phyloP scores from a whole-genome alignment of 768 basidiomycete genomes.

The Leccinum disarticulatum region DNA sequence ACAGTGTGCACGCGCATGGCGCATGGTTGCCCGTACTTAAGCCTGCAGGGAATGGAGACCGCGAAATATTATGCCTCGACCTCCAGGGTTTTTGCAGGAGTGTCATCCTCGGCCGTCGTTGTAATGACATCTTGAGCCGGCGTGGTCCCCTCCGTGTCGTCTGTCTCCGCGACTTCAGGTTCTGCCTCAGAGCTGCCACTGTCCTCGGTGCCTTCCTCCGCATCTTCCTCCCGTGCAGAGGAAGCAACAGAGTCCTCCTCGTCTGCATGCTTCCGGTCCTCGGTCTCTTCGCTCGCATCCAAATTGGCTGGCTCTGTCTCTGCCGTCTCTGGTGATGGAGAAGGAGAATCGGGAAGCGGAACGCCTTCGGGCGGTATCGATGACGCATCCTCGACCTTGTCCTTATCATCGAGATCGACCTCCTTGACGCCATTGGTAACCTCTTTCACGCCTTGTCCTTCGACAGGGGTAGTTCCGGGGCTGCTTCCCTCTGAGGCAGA shows the following conservation, averaged over 20 bases:
- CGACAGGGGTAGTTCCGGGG: constrained; percentile 24
- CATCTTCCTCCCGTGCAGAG: constrained; percentile 12
- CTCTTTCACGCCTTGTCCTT: constrained; percentile 58
- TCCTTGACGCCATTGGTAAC: constrained; percentile 70
- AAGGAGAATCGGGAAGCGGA: constrained; percentile 41
- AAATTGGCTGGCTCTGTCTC: neutral
- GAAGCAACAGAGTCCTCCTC: constrained; percentile 27
- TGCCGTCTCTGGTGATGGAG: constrained; percentile 20
- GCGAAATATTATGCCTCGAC: constrained; percentile 16
- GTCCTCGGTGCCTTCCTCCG: constrained; percentile 8
- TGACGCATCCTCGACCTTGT: constrained; percentile 10
- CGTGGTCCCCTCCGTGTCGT: constrained; percentile 5
- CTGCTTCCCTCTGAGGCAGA: constrained; percentile 22
- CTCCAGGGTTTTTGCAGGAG: constrained; percentile 18
- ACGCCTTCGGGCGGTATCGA: constrained; percentile 32
- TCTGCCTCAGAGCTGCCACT: constrained; percentile 1
- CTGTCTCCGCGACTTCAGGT: neutral
- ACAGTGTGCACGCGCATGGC: neutral
- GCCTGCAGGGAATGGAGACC: constrained; percentile 4
- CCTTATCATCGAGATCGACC: constrained; percentile 56
- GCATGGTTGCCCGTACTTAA: constrained; percentile 27
- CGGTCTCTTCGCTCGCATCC: constrained; percentile 11
- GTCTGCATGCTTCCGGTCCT: constrained; percentile 13
- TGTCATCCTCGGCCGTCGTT: constrained; percentile 9
- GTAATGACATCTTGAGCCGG: constrained; percentile 5